Evolutionary conservation across 164 flowering plant species (phyloP), one percentile per base, ranked within the genome.

Genomic region (Pachysandra terminalis): DNA sequence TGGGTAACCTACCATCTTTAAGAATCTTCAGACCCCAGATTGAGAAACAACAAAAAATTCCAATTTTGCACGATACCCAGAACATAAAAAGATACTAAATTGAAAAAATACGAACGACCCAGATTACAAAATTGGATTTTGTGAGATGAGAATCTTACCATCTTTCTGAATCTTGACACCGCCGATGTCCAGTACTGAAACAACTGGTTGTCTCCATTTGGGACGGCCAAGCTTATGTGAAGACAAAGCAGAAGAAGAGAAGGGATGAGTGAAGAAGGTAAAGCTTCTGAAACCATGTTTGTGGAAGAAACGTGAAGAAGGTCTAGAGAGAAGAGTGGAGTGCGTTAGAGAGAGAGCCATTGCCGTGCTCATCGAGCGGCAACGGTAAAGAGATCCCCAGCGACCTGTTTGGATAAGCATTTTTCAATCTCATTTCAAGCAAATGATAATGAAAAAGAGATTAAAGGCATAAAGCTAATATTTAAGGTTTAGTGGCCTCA

Each of bases 1-100:
- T 61, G 70, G 71, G 65, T 24, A 53, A 22, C 12, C 53, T 63
- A 87, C 91, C 87, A 24, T 83, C 80, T 78, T 56, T 81, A 13
- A 41, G 71, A 64, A 87, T 74, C 69, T 77, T 81, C 66, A 81
- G 81, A 37, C 91, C 89, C 37, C 89, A 86, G 9, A 85, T 68
- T 52, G n/a, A 40, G 22, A 68, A 61, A 19, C 9, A 53, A 21
- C 25, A 55, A 7, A 55, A 55, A 22, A 21, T 2, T 3, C 58
- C 13, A 55, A n/a, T n/a, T 55, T 55, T 55, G 37, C 58, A 55
- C 14, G 6, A 9, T 25, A 63, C 55, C 24, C 66, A 63, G 52
- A 63, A 48, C 52, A 22, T 0, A 1, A 65, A 3, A 56, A 57
- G 53, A n/a, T 17, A 57, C 22, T 45, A 61, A 35, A 53, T 52